Evolutionary conservation across 345 rosid species (phyloP).

Genomic region (Gynandropsis gynandra): DNA sequence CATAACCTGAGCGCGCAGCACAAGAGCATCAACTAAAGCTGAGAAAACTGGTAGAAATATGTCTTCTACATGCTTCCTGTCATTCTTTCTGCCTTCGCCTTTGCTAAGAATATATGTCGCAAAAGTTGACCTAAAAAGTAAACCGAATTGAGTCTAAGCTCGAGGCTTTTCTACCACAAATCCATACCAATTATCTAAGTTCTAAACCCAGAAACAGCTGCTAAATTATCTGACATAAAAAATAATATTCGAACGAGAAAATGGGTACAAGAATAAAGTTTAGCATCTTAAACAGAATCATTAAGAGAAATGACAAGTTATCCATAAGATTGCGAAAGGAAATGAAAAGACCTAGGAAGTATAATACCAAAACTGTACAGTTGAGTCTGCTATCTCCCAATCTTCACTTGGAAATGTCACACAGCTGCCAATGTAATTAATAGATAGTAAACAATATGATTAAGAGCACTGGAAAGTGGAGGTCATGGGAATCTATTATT

Average conservation of each 20-base stretch:
- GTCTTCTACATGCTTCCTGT: conserved; percentile 45
- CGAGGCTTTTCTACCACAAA: conserved; percentile 3
- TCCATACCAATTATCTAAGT: not conserved
- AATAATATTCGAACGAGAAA: too few relatives aligned
- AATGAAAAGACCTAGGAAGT: conserved; percentile 4
- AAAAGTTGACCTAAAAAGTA: conserved; percentile 63
- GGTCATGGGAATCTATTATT: too few relatives aligned
- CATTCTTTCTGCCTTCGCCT: conserved; percentile 39
- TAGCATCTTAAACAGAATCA: too few relatives aligned
- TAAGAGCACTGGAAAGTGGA: not conserved
- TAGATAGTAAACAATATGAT: conserved; percentile 15
- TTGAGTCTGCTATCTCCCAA: conserved; percentile 98
- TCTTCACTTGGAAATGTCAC: conserved; percentile 87
- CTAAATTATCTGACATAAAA: too few relatives aligned
- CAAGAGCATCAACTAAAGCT: conserved; percentile 71
- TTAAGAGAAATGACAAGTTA: too few relatives aligned
- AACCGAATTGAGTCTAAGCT: conserved; percentile 5
- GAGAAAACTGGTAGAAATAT: conserved; percentile 64
- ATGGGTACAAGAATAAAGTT: too few relatives aligned
- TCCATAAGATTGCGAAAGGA: conserved; percentile 12
- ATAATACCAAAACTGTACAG: conserved; percentile 87
- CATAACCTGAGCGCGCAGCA: conserved; percentile 82
- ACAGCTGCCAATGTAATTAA: conserved; percentile 48
- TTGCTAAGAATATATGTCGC: conserved; percentile 58
- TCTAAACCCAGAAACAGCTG: too few relatives aligned